These are phyloP conservation scores for Cyamopsis tetragonoloba DNA, from an alignment of 306 rosid species.

Conservation along the genomic window DNA sequence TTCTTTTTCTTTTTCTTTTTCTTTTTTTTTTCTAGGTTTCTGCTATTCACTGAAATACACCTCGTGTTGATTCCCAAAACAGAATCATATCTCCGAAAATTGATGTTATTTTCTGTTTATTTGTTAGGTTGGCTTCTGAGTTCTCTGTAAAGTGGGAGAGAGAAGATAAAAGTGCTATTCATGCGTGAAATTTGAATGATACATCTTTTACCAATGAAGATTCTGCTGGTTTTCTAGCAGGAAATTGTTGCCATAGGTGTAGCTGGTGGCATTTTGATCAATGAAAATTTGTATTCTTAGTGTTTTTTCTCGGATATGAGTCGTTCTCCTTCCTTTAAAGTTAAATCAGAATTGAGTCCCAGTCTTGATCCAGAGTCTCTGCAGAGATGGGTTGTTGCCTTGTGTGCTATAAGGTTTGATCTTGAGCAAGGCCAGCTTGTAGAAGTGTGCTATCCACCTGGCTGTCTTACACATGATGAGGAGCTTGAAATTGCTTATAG, in stretches of 20 bases:
- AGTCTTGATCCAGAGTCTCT: conserved; percentile 62
- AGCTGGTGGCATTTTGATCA: conserved; percentile 33
- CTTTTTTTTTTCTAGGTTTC: background rate
- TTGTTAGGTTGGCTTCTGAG: conserved; percentile 33
- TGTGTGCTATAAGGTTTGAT: conserved; percentile 76
- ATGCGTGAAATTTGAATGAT: conserved; percentile 3
- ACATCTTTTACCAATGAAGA: conserved; percentile 28
- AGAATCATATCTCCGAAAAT: background rate
- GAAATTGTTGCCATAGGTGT: conserved; percentile 29
- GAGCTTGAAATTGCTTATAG: conserved; percentile 75
- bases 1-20: background rate
- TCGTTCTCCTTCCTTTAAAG: conserved; percentile 67
- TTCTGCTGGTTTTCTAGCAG: conserved; percentile 26
- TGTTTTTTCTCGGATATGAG: conserved; percentile 54
- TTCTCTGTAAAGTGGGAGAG: conserved; percentile 24
- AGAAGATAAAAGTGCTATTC: background rate
- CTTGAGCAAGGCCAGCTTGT: conserved; percentile 78
- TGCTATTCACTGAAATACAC: background rate
- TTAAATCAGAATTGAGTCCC: conserved; percentile 55
- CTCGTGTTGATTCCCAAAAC: background rate
- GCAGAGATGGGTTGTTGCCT: conserved; percentile 65
- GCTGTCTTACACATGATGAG: conserved; percentile 60
- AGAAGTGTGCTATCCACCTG: conserved; percentile 80
- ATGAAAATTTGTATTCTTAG: conserved; percentile 18
- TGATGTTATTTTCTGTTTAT: conserved; percentile 15